A percentile compares a stretch with the other conserved stretches of the same genome.
These are phyloP conservation scores for Phalaenopsis aphrodite DNA, from an alignment of 106 monocot species.

Conservation along the genomic window DNA sequence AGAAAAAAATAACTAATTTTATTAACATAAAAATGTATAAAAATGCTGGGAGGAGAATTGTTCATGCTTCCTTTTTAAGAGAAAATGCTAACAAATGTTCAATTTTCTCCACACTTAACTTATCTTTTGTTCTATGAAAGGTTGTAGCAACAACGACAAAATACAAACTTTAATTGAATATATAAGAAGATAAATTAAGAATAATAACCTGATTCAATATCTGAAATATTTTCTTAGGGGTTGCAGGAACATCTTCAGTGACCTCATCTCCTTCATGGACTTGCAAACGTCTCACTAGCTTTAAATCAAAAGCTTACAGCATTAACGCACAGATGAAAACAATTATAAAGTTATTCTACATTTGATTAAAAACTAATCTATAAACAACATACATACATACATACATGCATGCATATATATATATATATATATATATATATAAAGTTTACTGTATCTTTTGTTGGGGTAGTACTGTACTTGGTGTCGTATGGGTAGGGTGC, in stretches of 20 bases:
- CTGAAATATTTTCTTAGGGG: constrained; percentile 82
- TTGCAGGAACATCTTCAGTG: constrained; percentile 50
- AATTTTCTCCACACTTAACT: neutral
- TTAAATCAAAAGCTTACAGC: constrained; percentile 8
- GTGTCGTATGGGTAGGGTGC: too few species aligned
- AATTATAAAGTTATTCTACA: neutral
- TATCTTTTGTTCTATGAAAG: neutral
- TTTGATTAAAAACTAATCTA: neutral
- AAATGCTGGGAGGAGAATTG: neutral
- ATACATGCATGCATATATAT: too few species aligned
- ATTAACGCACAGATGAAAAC: neutral
- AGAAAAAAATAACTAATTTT: neutral
- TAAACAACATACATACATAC: too few species aligned
- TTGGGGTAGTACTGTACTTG: too few species aligned
- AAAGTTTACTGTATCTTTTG: too few species aligned
- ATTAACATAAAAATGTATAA: neutral
- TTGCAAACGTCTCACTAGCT: constrained; percentile 75
- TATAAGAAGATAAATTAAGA: neutral
- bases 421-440: too few species aligned
- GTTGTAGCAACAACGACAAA: neutral
- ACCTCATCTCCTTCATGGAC: constrained; percentile 56
- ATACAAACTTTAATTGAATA: neutral
- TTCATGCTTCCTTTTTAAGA: neutral
- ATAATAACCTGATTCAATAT: constrained; percentile 69
- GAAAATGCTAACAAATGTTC: neutral